These are phyloP conservation scores for Hylodesmum podocarpum DNA, from an alignment of 306 rosid genomes.

Conservation along the genomic window DNA sequence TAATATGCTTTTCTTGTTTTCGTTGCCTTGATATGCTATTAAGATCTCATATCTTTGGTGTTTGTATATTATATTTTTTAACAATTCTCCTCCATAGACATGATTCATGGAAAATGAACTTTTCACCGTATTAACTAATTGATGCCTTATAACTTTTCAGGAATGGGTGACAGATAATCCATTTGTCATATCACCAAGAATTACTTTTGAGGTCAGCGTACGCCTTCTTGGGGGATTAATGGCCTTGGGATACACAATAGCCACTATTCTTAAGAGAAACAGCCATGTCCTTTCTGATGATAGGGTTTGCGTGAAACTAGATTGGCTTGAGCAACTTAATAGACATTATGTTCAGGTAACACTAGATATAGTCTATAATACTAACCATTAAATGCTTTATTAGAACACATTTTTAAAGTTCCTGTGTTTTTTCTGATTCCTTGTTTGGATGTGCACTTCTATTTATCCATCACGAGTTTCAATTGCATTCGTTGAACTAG, in stretches of 20 bases:
- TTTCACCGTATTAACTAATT: constrained; percentile 13
- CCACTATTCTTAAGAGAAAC: constrained; percentile 88
- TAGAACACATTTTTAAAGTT: constrained; percentile 10
- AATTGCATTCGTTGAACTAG: neutral
- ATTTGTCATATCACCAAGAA: constrained; percentile 97
- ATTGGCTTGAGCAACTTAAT: constrained; percentile 93
- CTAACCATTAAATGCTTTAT: constrained; percentile 6
- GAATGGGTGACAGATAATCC: constrained; percentile 99
- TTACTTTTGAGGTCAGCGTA: constrained; percentile 98
- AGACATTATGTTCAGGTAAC: constrained; percentile 92
- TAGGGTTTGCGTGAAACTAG: constrained; percentile 75
- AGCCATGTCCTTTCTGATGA: constrained; percentile 85
- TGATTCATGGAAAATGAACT: constrained; percentile 10
- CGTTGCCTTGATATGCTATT: neutral
- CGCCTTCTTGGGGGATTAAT: constrained; percentile 98
- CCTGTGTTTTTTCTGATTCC: neutral
- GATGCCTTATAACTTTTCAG: constrained; percentile 47
- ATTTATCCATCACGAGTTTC: constrained; percentile 7
- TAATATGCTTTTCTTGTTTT: constrained; percentile 1
- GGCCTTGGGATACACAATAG: constrained; percentile 99
- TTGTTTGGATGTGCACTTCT: constrained; percentile 20
- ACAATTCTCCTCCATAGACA: neutral
- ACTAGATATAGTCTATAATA: neutral
- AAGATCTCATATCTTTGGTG: constrained; percentile 18
- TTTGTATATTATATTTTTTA: neutral